Evolutionary conservation across 2,329 filamentous ascomycete species (phyloP), one percentile per base, ranked within the genome.

Genomic region (Aspergillus ochraceoroseus): DNA sequence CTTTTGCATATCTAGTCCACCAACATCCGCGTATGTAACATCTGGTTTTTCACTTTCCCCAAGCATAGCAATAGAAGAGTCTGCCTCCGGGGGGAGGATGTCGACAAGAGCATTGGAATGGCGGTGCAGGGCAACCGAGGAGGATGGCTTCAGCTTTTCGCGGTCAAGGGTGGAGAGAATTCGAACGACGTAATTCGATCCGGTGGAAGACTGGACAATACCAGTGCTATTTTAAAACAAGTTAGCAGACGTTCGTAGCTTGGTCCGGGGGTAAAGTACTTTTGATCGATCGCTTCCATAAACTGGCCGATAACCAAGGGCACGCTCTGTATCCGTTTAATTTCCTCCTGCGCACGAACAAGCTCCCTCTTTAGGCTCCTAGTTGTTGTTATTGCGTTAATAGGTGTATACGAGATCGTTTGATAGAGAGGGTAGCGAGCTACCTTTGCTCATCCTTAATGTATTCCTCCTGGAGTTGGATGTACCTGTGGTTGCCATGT

Each of bases 381-480:
- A 55, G 29, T 46, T 8, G 33, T 46, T 8, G 33, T 12, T 2
- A 32, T 6, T 8, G 23, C 19, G 15, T 46, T 7, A 42, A 35
- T 53, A 29, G 20, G 14, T 17, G 9, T 30, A 32, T 30, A 20
- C 1, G 4, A 7, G n/a, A n/a, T n/a, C n/a, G n/a, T n/a, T n/a
- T n/a, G n/a, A n/a, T n/a, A n/a, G n/a, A n/a, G n/a, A n/a, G n/a
- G n/a, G n/a, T n/a, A n/a, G n/a, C n/a, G n/a, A n/a, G n/a, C n/a
- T n/a, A 85, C 84, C 87, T 83, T 73, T 98, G 92, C 75, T 98
- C 92, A 80, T 98, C 92, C 74, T 98, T 98, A 80, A 98, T 98
- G 70, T 98, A 98, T 67, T 98, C 92, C 70, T 98, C 92, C 72
- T 98, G 92, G 57, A 98, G 77, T 70, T 95, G 87, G 65, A 96